phyloP scores from a whole-genome alignment of 2,329 filamentous ascomycete genomes.

The Aspergillus sergii region DNA sequence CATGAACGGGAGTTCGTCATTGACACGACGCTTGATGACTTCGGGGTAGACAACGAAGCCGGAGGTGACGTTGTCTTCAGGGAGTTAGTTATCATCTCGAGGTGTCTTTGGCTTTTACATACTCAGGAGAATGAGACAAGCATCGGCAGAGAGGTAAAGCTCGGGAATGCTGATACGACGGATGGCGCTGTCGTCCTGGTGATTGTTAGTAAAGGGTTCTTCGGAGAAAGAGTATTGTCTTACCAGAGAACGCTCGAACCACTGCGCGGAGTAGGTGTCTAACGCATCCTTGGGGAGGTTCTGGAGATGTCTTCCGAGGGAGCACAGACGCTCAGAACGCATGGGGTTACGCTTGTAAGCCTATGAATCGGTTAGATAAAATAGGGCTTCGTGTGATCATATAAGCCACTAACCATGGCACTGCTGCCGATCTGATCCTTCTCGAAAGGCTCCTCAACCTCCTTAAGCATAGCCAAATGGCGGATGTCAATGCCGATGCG shows the following conservation, averaged over 20 bases:
- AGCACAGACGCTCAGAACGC: slow-evolving; percentile 63
- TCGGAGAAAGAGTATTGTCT: slow-evolving; percentile 6
- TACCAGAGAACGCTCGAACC: slow-evolving; percentile 72
- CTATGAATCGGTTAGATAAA: slow-evolving; percentile 43
- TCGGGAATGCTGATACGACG: slow-evolving; percentile 62
- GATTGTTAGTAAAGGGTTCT: slow-evolving; percentile 9
- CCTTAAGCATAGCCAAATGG: slow-evolving; percentile 74
- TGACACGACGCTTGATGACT: slow-evolving; percentile 67
- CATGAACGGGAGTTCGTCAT: slow-evolving; percentile 86
- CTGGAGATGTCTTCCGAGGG: slow-evolving; percentile 58
- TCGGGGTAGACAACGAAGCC: slow-evolving; percentile 79
- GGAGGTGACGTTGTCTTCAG: slow-evolving; percentile 64
- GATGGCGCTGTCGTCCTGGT: slow-evolving; percentile 70
- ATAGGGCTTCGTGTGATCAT: background rate
- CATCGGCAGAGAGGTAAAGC: slow-evolving; percentile 68
- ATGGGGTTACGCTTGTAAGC: slow-evolving; percentile 67
- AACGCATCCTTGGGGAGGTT: slow-evolving; percentile 59
- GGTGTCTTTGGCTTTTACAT: slow-evolving; percentile 14
- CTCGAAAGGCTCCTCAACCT: slow-evolving; percentile 83
- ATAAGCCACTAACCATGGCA: slow-evolving; percentile 51
- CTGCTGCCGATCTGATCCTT: slow-evolving; percentile 73
- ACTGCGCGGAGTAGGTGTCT: slow-evolving; percentile 71
- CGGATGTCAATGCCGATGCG: slow-evolving; percentile 75
- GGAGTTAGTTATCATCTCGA: background rate
- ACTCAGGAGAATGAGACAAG: slow-evolving; percentile 48